These are phyloP conservation scores for Dactylellina cionopaga DNA, from an alignment of 2,329 filamentous ascomycete genomes.

Conservation along the genomic window DNA sequence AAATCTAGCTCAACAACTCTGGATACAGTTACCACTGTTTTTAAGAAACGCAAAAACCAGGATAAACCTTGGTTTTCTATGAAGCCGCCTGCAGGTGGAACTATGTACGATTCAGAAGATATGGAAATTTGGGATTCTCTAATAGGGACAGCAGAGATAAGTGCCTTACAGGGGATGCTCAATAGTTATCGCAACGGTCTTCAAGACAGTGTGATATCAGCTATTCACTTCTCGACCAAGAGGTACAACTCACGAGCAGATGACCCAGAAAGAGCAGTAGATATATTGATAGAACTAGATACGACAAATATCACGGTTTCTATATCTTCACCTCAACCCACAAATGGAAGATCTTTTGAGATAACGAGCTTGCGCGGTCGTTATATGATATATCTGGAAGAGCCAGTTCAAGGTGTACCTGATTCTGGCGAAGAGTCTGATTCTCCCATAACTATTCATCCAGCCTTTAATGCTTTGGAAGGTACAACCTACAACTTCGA, in stretches of 20 bases:
- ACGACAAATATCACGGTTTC: too few relatives aligned
- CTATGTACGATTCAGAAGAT: not conserved
- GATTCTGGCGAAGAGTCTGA: not conserved
- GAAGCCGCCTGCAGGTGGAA: not conserved
- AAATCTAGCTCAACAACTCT: not conserved
- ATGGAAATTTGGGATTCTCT: constrained; percentile 7
- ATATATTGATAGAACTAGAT: not conserved
- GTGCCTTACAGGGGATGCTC: not conserved
- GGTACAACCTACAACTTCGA: constrained; percentile 7
- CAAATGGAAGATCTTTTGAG: not conserved
- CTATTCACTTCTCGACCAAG: not conserved
- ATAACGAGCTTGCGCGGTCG: not conserved
- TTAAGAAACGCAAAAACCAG: not conserved
- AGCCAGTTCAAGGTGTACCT: not conserved
- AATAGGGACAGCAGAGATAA: not conserved
- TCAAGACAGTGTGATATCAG: not conserved
- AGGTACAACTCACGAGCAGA: not conserved
- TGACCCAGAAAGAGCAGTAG: not conserved
- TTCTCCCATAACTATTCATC: constrained; percentile 1
- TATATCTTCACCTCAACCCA: not conserved
- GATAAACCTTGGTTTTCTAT: not conserved
- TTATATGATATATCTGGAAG: not conserved
- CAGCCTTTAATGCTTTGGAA: not conserved
- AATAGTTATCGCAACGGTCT: not conserved
- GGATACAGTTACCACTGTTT: not conserved